These are phyloP conservation scores for Themeda triandra DNA, from an alignment of 176 grass and related monocot species.

Conservation along the genomic window DNA sequence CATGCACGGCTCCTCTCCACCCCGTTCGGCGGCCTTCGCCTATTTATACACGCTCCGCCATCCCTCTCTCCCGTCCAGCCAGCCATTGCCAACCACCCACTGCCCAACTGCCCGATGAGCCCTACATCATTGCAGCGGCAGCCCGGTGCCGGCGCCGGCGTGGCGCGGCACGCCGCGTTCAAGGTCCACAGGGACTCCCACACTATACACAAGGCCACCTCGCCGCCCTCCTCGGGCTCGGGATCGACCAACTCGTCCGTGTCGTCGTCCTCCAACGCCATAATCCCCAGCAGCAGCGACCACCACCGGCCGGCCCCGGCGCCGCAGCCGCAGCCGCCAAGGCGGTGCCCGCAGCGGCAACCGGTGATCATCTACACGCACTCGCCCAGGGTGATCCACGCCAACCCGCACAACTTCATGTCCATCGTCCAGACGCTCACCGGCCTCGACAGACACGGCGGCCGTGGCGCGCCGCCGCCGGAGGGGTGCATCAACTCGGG, in stretches of 20 bases:
- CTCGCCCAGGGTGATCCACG: conserved; percentile 69
- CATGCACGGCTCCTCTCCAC: background rate
- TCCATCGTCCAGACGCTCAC: conserved; percentile 80
- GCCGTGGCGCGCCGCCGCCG: background rate
- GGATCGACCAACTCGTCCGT: conserved; percentile 28
- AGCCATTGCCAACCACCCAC: conserved; percentile 13
- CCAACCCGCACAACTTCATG: conserved; percentile 58
- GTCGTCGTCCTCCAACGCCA: conserved; percentile 27
- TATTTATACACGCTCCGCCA: conserved; percentile 15
- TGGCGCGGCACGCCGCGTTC: conserved; percentile 13
- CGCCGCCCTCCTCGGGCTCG: conserved; percentile 19
- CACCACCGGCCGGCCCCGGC: background rate
- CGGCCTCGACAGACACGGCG: conserved; percentile 24
- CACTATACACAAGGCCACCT: conserved; percentile 43
- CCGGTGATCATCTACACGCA: conserved; percentile 73
- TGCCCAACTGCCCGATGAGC: conserved; percentile 35
- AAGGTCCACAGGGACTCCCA: conserved; percentile 52
- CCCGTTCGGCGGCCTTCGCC: background rate
- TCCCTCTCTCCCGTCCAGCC: background rate
- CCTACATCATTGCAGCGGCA: conserved; percentile 39
- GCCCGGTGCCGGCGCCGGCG: conserved; percentile 15
- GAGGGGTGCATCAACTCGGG: background rate
- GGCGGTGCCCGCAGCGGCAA: conserved; percentile 1
- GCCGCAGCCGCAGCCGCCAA: background rate
- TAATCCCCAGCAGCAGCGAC: background rate